phyloP scores from a whole-genome alignment of 345 rosid genomes.

The Gossypium arboreum region DNA sequence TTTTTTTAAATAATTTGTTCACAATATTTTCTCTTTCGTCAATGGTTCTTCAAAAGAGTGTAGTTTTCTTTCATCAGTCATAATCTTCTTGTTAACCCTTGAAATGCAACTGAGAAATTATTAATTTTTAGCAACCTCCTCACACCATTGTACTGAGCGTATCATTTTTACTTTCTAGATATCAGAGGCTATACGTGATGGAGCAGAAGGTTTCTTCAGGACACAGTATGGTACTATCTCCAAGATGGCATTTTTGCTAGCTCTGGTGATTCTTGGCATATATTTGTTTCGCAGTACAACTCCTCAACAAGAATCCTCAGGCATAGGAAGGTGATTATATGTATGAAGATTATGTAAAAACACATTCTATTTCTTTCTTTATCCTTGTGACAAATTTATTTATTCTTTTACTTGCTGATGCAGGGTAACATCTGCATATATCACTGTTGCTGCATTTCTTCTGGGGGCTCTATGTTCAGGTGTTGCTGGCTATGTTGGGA shows the following conservation, averaged over 20 bases:
- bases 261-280: conserved; percentile 75
- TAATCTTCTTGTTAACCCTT: background rate
- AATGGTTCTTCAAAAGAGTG: background rate
- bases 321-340: conserved; percentile 71
- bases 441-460: conserved; percentile 92
- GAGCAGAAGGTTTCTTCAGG: conserved; percentile 98
- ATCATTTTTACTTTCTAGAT: conserved; percentile 49
- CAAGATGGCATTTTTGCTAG: conserved; percentile 91
- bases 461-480: conserved; percentile 95
- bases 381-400: conserved; percentile 16
- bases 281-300: conserved; percentile 81
- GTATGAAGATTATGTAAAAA: background rate
- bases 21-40: background rate
- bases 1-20: background rate
- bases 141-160: conserved; percentile 26
- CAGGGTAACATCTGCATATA: conserved; percentile 78
- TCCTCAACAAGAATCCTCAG: conserved; percentile 97
- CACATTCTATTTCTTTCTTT: conserved; percentile 11
- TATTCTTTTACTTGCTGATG: conserved; percentile 26
- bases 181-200: conserved; percentile 99
- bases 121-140: background rate
- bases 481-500: conserved; percentile 92
- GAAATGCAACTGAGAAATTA: background rate
- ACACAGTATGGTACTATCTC: conserved; percentile 95
- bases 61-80: background rate